Conservation (phyloP, 768 basidiomycete species). For the Suillus clintonianus region DNA sequence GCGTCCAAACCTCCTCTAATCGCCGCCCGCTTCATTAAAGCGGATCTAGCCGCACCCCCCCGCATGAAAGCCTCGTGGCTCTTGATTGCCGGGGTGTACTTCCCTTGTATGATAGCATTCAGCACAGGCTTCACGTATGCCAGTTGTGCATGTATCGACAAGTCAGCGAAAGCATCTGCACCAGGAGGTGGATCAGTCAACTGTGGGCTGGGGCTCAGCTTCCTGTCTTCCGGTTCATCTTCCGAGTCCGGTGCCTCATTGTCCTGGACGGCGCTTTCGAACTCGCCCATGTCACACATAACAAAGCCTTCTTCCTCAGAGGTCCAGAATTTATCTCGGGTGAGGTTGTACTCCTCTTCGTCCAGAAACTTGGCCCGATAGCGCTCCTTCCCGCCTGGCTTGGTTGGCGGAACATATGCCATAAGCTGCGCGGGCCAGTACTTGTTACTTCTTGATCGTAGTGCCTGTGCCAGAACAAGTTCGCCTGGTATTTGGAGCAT, state of each 20-base stretch:
- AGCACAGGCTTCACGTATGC: conserved; percentile 67
- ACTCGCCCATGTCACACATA: conserved; percentile 62
- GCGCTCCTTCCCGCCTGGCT: conserved; percentile 38
- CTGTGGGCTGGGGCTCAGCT: neutral
- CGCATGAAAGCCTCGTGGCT: conserved; percentile 58
- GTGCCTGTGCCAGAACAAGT: conserved; percentile 52
- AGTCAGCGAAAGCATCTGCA: conserved; percentile 48
- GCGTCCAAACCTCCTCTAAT: conserved; percentile 40
- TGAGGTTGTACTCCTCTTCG: conserved; percentile 37
- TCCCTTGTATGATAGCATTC: conserved; percentile 54
- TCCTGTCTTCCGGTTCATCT: conserved; percentile 32
- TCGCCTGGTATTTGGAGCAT: conserved; percentile 67
- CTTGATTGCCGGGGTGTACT: conserved; percentile 52
- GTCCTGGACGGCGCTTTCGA: conserved; percentile 44
- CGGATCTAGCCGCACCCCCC: conserved; percentile 51
- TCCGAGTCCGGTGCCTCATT: conserved; percentile 30
- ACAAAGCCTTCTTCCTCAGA: conserved; percentile 61
- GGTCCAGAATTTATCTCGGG: conserved; percentile 58
- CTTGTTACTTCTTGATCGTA: conserved; percentile 24
- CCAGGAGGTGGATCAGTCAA: conserved; percentile 41
- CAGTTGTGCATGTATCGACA: conserved; percentile 60
- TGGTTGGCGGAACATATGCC: conserved; percentile 48
- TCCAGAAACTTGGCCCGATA: conserved; percentile 68
- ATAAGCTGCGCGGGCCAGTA: conserved; percentile 75
- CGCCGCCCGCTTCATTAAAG: conserved; percentile 32